Evolutionary conservation across 768 basidiomycete genomes (phyloP).

Genomic region (Leccinum broughii): DNA sequence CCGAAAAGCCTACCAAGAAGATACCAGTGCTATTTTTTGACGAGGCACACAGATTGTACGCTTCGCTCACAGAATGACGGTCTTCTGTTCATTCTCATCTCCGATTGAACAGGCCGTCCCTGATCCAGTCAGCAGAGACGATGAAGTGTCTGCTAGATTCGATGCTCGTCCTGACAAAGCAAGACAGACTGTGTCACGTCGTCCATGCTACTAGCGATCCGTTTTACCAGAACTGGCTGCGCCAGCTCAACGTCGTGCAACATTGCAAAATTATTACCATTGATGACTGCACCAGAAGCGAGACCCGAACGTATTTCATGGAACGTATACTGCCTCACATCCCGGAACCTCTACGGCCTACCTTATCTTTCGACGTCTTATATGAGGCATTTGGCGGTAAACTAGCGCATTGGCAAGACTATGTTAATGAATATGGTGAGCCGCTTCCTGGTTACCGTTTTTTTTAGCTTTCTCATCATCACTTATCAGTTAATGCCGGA

Average conservation of each 20-base stretch:
- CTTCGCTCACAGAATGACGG: background rate
- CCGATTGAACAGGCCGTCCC: constrained; percentile 51
- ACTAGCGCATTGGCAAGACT: constrained; percentile 81
- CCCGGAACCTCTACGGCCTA: constrained; percentile 56
- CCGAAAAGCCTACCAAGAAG: constrained; percentile 53
- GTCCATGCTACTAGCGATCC: constrained; percentile 83
- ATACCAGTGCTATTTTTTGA: constrained; percentile 83
- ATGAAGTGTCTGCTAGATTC: constrained; percentile 87
- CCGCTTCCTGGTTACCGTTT: background rate
- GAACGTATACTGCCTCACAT: constrained; percentile 67
- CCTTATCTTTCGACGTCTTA: constrained; percentile 68
- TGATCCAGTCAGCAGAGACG: constrained; percentile 75
- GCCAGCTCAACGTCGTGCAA: constrained; percentile 78
- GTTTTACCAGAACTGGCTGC: constrained; percentile 82
- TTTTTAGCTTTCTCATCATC: constrained; percentile 4
- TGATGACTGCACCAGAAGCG: constrained; percentile 74
- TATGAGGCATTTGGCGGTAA: constrained; percentile 85
- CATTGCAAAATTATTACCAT: constrained; percentile 86
- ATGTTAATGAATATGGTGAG: constrained; percentile 69
- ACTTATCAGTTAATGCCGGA: constrained; percentile 63
- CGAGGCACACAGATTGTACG: constrained; percentile 81
- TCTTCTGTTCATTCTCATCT: constrained; percentile 1
- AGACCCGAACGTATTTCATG: constrained; percentile 65
- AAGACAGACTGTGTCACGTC: constrained; percentile 81
- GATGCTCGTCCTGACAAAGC: constrained; percentile 85